phyloP scores from a whole-genome alignment of 2,329 filamentous ascomycete species.

The Aspergillus sp. region DNA sequence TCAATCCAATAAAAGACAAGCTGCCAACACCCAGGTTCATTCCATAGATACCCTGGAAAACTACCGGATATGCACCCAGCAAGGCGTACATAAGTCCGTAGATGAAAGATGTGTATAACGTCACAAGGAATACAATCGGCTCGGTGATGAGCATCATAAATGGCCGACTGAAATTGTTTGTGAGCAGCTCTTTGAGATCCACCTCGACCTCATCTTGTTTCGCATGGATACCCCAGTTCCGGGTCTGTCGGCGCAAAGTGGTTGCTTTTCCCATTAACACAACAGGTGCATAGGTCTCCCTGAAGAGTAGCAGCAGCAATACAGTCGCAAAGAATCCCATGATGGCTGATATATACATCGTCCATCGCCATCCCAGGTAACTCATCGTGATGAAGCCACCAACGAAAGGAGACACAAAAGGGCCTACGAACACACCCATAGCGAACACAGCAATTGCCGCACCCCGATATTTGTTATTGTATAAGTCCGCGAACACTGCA shows the following conservation, averaged over 20 bases:
- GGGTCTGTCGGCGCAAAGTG: conserved; percentile 47
- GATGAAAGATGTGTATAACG: conserved; percentile 28
- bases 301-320: conserved; percentile 37
- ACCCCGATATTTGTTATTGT: conserved; percentile 39
- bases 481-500: conserved; percentile 45
- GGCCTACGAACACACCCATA: conserved; percentile 46
- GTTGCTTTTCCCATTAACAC: conserved; percentile 35
- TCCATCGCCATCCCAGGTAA: conserved; percentile 47
- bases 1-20: conserved; percentile 24
- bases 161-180: conserved; percentile 43
- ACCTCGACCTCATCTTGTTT: conserved; percentile 49
- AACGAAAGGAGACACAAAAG: conserved; percentile 45
- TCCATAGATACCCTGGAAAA: conserved; percentile 23
- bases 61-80: conserved; percentile 22
- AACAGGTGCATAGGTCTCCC: conserved; percentile 49
- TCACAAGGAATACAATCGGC: conserved; percentile 31
- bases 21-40: conserved; percentile 26
- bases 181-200: conserved; percentile 42
- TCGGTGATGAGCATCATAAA: conserved; percentile 35
- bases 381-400: conserved; percentile 48
- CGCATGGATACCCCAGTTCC: conserved; percentile 56
- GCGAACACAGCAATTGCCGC: conserved; percentile 44
- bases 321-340: conserved; percentile 47
- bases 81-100: conserved; percentile 27
- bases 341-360: conserved; percentile 46